A percentile compares a stretch with the other conserved stretches of the same genome.
These are phyloP conservation scores for Cyclospora cayetanensis DNA, from an alignment of 169 alveolate genomes.

Conservation along the genomic window DNA sequence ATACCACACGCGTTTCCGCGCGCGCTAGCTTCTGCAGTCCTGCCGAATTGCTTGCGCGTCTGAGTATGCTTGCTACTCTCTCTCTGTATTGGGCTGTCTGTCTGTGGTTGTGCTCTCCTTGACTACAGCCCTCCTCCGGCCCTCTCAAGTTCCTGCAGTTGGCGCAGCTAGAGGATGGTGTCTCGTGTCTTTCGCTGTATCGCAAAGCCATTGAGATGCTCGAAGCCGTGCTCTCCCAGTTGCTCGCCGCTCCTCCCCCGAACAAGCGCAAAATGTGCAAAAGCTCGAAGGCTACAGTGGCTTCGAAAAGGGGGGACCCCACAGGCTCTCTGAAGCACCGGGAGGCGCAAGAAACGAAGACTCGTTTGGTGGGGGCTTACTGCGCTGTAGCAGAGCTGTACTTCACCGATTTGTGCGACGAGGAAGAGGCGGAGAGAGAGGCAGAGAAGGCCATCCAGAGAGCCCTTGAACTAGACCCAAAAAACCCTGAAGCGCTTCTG, in stretches of 20 bases:
- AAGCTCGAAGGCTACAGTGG: constrained; percentile 4
- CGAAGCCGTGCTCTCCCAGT: not conserved
- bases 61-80: not conserved
- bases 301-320: not conserved
- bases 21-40: too few relatives aligned
- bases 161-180: constrained; percentile 67
- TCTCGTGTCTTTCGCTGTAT: constrained; percentile 18
- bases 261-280: not conserved
- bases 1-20: too few relatives aligned
- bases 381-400: constrained; percentile 33
- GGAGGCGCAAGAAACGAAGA: not conserved
- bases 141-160: constrained; percentile 36
- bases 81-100: not conserved
- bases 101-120: not conserved
- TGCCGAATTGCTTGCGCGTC: too few relatives aligned
- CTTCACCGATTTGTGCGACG: constrained; percentile 62
- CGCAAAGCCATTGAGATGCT: not conserved
- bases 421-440: not conserved
- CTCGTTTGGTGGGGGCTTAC: constrained; percentile 12
- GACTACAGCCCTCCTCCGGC: constrained; percentile 34
- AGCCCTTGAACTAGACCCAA: constrained; percentile 19
- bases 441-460: not conserved
- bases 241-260: not conserved
- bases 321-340: too few relatives aligned
- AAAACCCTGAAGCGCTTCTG: constrained; percentile 45